Conservation (phyloP, 2,329 filamentous ascomycete genomes). For the Bimuria novae-zelandiae region DNA sequence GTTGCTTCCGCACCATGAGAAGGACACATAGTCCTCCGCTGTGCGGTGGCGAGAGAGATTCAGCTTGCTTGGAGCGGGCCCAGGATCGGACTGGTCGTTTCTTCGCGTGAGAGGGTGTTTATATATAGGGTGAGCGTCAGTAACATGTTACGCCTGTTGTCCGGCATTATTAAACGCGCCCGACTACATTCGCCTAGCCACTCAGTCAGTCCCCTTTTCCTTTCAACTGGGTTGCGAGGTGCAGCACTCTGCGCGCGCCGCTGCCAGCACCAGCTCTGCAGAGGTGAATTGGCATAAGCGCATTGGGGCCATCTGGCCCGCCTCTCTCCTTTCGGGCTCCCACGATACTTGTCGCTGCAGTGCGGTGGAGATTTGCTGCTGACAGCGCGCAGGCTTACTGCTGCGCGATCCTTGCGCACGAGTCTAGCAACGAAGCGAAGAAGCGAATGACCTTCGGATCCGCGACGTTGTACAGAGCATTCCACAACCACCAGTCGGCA, state of each 20-base stretch:
- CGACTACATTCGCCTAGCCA: conserved; percentile 4
- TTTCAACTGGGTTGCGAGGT: not conserved
- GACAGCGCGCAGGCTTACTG: conserved; percentile 41
- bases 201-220: conserved; percentile 1
- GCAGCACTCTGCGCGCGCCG: not conserved
- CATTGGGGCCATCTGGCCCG: conserved; percentile 29
- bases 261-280: conserved; percentile 9
- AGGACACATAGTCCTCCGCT: conserved; percentile 27
- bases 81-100: conserved; percentile 25
- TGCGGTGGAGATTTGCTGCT: conserved; percentile 38
- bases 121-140: conserved; percentile 21
- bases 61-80: conserved; percentile 40
- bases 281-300: conserved; percentile 5
- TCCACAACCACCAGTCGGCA: conserved; percentile 34
- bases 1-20: conserved; percentile 27
- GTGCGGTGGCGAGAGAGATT: conserved; percentile 31
- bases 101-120: conserved; percentile 25
- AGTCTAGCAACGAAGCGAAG: conserved; percentile 27
- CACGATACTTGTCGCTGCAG: conserved; percentile 24
- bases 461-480: conserved; percentile 36
- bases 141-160: conserved; percentile 1
- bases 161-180: not conserved
- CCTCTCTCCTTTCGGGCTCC: conserved; percentile 34
- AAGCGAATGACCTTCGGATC: conserved; percentile 44
- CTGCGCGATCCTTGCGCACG: conserved; percentile 40